phyloP scores from a whole-genome alignment of 352 stramenopile species.

The Globisporangium radiosum region DNA sequence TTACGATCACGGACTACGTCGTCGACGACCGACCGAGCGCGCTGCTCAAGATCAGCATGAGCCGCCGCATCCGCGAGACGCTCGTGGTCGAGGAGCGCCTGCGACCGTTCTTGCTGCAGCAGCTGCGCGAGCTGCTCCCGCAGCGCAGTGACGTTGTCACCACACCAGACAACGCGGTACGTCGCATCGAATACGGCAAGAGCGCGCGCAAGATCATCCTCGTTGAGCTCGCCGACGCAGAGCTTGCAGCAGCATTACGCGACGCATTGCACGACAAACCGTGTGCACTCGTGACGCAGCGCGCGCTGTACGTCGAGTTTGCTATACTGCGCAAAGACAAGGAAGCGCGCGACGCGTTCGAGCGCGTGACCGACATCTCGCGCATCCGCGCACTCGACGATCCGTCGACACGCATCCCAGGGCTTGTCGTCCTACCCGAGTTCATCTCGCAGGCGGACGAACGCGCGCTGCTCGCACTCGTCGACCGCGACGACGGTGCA shows the following conservation, averaged over 20 bases:
- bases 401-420: conserved; percentile 41
- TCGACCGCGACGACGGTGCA: conserved; percentile 44
- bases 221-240: conserved; percentile 21
- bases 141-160: not conserved
- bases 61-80: conserved; percentile 50
- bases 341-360: conserved; percentile 52
- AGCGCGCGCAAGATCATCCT: conserved; percentile 48
- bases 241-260: conserved; percentile 20
- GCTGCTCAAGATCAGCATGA: conserved; percentile 70
- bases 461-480: conserved; percentile 35
- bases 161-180: conserved; percentile 14
- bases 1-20: conserved; percentile 40
- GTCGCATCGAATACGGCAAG: conserved; percentile 48
- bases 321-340: conserved; percentile 58
- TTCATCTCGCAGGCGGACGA: conserved; percentile 68
- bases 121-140: conserved; percentile 5
- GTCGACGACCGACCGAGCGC: conserved; percentile 37
- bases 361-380: conserved; percentile 50
- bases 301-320: conserved; percentile 73
- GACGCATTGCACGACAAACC: conserved; percentile 51
- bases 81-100: conserved; percentile 42
- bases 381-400: conserved; percentile 32
- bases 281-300: conserved; percentile 41
- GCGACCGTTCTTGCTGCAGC: conserved; percentile 30
- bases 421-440: conserved; percentile 49